Evolutionary conservation across 2,329 filamentous ascomycete species (phyloP), one percentile per base, ranked within the genome.

Genomic region (Aspergillus cejpii): DNA sequence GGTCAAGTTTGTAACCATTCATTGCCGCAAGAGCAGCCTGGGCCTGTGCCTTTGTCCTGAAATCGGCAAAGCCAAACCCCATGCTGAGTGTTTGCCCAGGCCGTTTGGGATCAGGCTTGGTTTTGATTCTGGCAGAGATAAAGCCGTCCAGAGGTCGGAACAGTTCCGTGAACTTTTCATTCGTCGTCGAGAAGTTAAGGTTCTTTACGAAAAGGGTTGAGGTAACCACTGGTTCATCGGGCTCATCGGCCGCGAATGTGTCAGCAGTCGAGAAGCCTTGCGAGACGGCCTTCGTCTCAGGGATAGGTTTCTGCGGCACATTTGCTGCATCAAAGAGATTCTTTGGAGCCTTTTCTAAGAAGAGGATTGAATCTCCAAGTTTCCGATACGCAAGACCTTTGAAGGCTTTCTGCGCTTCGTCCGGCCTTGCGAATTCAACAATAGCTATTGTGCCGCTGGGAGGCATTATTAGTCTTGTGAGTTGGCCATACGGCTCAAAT

Each of bases 51-150:
- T 87, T 87, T 54, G 78, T 83, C 47, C 77, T 79, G 69, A 97
- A 98, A 59, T 95, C 89, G 48, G 89, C 80, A 66, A 98, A 98
- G 36, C 90, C 92, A 64, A 94, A 98, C 28, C 92, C 92, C 90
- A 97, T 96, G 64, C 90, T 96, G 43, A 98, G 79, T 3, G 85
- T 78, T 66, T 94, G 84, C 6, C 86, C 87, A 14, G 87, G 83
- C 61, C 85, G 86, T 73, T 95, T 96, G n/a, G 89, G 80, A 62
- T 98, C 89, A 29, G 82, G 79, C 71, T 94, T 95, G 19, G 88
- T 96, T 73, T 96, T 96, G 54, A 98, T 89, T 53, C 81, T 80
- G 21, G 89, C 91, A 45, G 86, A 88, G 52, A 92, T 74, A 68
- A 97, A 97, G 42, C 92, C 92, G 57, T 89, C 85, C 43, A 97